These are phyloP conservation scores for Dissophora ornata DNA, from an alignment of 192 early-diverging fungal genomes.

Conservation along the genomic window DNA sequence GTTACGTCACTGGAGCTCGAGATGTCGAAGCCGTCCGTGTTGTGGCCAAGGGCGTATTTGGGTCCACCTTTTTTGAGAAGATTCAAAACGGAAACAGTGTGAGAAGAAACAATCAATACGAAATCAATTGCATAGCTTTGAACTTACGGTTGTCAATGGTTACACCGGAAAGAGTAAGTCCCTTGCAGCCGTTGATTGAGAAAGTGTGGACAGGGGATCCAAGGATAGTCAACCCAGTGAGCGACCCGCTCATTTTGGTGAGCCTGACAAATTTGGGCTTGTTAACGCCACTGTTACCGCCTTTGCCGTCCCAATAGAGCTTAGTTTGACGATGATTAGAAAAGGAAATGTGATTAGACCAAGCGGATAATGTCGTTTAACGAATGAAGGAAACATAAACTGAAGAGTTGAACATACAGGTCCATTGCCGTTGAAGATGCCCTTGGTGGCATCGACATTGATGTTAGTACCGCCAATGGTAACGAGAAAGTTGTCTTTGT, in stretches of 20 bases:
- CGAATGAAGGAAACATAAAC: constrained; percentile 13
- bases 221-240: too few relatives aligned
- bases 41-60: constrained; percentile 48
- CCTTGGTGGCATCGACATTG: too few relatives aligned
- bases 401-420: too few relatives aligned
- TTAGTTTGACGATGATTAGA: background rate
- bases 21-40: constrained; percentile 60
- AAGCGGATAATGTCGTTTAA: background rate
- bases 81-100: constrained; percentile 1
- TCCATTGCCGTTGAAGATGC: too few relatives aligned
- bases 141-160: constrained; percentile 57
- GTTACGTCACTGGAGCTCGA: constrained; percentile 35
- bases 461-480: too few relatives aligned
- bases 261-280: constrained; percentile 57
- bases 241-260: constrained; percentile 30
- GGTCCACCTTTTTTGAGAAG: constrained; percentile 42
- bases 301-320: constrained; percentile 60
- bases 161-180: constrained; percentile 36
- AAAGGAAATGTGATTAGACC: background rate
- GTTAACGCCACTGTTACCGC: constrained; percentile 52
- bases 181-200: constrained; percentile 42
- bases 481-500: constrained; percentile 53
- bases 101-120: background rate
- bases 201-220: constrained; percentile 61
- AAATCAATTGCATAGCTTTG: constrained; percentile 3